A percentile compares a stretch with the other conserved stretches of the same genome.
Evolutionary conservation across 257 asterid species (phyloP).

Genomic region (Penstemon davidsonii): DNA sequence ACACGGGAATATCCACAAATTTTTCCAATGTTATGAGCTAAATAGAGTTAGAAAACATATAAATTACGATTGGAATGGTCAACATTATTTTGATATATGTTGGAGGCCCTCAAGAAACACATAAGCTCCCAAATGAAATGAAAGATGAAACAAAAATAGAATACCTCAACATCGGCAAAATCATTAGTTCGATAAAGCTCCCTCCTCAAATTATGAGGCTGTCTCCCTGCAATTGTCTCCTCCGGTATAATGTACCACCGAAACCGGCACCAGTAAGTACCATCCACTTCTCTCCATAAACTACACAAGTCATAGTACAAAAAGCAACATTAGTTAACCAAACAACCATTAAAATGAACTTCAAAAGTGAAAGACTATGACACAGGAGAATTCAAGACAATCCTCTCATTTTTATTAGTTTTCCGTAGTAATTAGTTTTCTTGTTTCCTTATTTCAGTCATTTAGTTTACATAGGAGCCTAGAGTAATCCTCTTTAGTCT

Average conservation of each 20-base stretch:
- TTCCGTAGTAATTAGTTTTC: too few species aligned
- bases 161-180: slow-evolving; percentile 79
- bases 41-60: too few species aligned
- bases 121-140: slow-evolving; percentile 2
- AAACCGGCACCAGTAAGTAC: slow-evolving; percentile 73
- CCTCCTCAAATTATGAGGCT: slow-evolving; percentile 87
- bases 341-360: neutral
- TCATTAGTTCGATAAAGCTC: slow-evolving; percentile 83
- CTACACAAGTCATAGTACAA: slow-evolving; percentile 38
- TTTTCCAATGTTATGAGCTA: too few species aligned
- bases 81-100: too few species aligned
- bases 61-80: too few species aligned
- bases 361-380: too few species aligned
- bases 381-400: too few species aligned
- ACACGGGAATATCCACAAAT: neutral
- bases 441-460: too few species aligned
- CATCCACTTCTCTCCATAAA: slow-evolving; percentile 92
- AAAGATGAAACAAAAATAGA: neutral
- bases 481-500: too few species aligned
- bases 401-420: too few species aligned
- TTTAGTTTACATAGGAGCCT: too few species aligned
- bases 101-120: neutral
- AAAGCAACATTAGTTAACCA: neutral
- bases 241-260: slow-evolving; percentile 87
- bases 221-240: slow-evolving; percentile 92